Conservation (phyloP, 495 filamentous ascomycete species). For the Aspergillus baeticus region DNA sequence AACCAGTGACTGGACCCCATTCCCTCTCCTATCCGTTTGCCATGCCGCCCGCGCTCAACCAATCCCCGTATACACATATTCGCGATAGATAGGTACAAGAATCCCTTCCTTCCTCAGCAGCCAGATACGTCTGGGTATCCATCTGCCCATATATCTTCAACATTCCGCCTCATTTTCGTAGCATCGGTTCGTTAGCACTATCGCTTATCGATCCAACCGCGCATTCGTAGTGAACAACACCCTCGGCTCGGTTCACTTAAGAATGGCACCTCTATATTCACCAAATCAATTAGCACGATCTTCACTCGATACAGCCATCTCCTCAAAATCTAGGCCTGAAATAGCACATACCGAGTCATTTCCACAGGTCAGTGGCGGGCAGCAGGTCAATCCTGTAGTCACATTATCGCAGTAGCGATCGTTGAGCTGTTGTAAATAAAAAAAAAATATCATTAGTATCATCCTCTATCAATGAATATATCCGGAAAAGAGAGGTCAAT, state of each 20-base stretch:
- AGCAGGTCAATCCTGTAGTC: neutral
- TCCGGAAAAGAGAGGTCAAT: neutral
- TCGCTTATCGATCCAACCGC: too few species aligned
- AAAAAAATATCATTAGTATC: too few species aligned
- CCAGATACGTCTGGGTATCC: neutral
- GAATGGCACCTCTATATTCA: neutral
- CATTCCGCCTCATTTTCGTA: neutral
- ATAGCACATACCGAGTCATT: neutral
- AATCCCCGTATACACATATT: neutral
- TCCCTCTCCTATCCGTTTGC: too few species aligned
- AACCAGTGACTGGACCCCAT: too few species aligned
- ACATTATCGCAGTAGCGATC: neutral
- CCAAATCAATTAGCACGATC: too few species aligned
- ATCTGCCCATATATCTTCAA: too few species aligned
- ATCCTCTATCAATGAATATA: neutral
- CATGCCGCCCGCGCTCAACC: too few species aligned
- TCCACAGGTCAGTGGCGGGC: neutral
- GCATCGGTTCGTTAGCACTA: too few species aligned
- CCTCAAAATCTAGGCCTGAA: neutral
- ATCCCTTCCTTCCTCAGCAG: neutral
- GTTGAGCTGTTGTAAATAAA: neutral
- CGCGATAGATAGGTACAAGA: neutral
- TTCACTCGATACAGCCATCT: neutral
- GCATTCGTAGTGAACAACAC: too few species aligned
- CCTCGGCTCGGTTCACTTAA: too few species aligned